These are phyloP conservation scores for Cucurbita moschata DNA, from an alignment of 306 rosid species.

Conservation along the genomic window DNA sequence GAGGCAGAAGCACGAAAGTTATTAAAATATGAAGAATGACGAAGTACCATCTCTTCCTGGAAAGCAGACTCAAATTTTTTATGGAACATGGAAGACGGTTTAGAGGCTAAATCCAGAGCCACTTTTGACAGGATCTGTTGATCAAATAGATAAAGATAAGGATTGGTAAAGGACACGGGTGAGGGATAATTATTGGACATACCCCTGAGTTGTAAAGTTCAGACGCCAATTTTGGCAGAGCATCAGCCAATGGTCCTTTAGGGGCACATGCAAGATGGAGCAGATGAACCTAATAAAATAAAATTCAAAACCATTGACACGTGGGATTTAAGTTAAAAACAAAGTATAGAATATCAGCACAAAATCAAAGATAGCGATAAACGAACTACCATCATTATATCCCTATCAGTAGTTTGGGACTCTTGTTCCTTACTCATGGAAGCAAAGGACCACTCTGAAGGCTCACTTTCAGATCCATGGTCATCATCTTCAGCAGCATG, in stretches of 20 bases:
- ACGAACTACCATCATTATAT: conserved; percentile 53
- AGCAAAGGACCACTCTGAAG: conserved; percentile 41
- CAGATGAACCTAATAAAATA: conserved; percentile 59
- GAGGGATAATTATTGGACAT: conserved; percentile 12
- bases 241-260: conserved; percentile 45
- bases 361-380: conserved; percentile 3
- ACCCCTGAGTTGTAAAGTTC: conserved; percentile 74
- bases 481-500: conserved; percentile 28
- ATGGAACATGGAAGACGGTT: conserved; percentile 46
- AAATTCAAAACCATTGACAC: conserved; percentile 5
- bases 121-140: conserved; percentile 57
- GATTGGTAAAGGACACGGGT: conserved; percentile 10
- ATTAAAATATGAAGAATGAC: conserved; percentile 4
- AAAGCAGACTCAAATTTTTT: conserved; percentile 49
- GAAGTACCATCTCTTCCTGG: conserved; percentile 47
- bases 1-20: neutral
- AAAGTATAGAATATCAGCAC: neutral
- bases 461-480: conserved; percentile 24
- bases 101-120: conserved; percentile 62
- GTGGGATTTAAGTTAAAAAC: neutral
- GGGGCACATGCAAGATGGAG: conserved; percentile 69
- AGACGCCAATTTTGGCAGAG: conserved; percentile 52
- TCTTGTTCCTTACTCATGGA: conserved; percentile 33
- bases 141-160: conserved; percentile 24
- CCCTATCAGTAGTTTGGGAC: conserved; percentile 48